Conservation (phyloP, 768 basidiomycete species). For the Agrocybe praecox region DNA sequence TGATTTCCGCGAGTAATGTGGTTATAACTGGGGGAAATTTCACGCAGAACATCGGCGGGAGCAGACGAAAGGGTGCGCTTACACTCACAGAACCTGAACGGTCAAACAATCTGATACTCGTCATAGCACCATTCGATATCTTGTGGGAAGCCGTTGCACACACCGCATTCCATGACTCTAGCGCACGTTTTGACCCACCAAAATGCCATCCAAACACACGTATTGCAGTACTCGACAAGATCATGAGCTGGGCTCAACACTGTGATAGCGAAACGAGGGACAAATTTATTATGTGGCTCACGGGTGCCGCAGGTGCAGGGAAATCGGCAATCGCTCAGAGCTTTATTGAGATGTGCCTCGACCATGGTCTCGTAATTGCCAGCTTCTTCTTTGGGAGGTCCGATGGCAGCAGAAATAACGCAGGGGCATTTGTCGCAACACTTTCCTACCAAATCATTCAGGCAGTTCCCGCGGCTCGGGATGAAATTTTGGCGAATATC, state of each 20-base stretch:
- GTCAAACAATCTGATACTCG: too few species aligned
- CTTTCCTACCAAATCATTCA: constrained; percentile 29
- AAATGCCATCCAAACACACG: background rate
- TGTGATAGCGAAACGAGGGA: background rate
- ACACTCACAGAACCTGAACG: too few species aligned
- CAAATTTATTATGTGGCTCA: constrained; percentile 7
- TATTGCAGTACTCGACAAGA: constrained; percentile 2
- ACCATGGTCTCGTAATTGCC: constrained; percentile 21
- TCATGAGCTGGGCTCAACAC: constrained; percentile 4
- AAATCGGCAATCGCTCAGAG: constrained; percentile 12
- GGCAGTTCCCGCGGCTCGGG: background rate
- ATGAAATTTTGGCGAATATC: constrained; percentile 6
- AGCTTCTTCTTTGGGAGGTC: constrained; percentile 38
- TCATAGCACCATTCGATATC: background rate
- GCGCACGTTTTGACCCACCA: background rate
- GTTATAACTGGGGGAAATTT: too few species aligned
- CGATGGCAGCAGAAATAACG: constrained; percentile 22
- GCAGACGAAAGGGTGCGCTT: too few species aligned
- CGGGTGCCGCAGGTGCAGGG: constrained; percentile 14
- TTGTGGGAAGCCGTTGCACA: background rate
- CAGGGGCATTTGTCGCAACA: constrained; percentile 29
- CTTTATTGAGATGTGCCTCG: constrained; percentile 11
- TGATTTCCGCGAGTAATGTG: too few species aligned
- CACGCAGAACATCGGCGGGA: too few species aligned
- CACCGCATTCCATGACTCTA: background rate